Base-by-base conservation (phyloP, 2,329 filamentous ascomycete genomes). In the Pezicula rhizophila region DNA sequence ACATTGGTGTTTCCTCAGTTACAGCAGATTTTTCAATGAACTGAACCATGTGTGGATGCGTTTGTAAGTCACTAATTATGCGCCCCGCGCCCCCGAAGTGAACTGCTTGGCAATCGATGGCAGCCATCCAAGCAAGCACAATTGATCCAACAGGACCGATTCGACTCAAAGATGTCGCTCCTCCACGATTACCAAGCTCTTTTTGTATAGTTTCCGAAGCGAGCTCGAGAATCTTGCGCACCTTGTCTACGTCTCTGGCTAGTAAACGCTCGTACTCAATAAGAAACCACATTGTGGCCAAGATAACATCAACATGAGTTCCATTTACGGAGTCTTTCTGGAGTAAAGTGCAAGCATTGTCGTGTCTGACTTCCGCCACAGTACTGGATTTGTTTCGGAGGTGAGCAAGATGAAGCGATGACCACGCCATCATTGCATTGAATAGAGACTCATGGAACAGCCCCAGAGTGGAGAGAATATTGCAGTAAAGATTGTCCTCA, bases 391-490 rank as follows among this genome's bases (percentile, higher is more conserved):
- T 23, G 25, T 28, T 42, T 28, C n/a, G 18, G 20, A 23, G 20
- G 5, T 42, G 20, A 25, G 20, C 20, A 42, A 26, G 25, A 26
- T 42, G 40, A 28, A 42, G 25, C 18, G 40, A 23, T 31, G 40
- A 42, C 40, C 40, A 42, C 8, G 40, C 40, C 40, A 42, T 42
- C 40, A 42, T 42, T 26, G 40, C 40, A 28, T 42, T 42, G 25
- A 25, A 42, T 12, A 42, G 40, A 23, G 20, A 42, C 20, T 26
- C 40, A 26, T 42, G 20, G 25, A 42, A 42, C 11, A 42, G 15
- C 8, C 20, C 40, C 5, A 26, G 18, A 10, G 11, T 23, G 25
- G 20, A 10, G 4, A 23, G 25, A 26, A 42, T 42, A 15, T 42
- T 25, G 20, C n/a, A 26, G 40, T 42, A 42, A 12, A 42, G 25